phyloP scores from a whole-genome alignment of 177 flowering plant species.

The Vitis hybrid region DNA sequence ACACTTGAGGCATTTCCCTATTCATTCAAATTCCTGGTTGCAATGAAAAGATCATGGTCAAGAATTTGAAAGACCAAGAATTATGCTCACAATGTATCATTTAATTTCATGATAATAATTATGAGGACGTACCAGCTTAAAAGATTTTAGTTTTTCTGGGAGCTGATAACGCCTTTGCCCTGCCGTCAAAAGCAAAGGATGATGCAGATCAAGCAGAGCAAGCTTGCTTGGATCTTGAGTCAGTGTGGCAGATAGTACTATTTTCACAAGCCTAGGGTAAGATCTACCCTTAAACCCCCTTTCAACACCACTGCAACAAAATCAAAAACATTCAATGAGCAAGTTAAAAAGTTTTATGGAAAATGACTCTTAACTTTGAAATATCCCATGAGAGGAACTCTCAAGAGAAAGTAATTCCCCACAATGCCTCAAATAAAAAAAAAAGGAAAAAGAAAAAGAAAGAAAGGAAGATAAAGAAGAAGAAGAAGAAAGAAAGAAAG shows the following conservation, averaged over 20 bases:
- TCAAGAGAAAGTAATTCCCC: too few relatives aligned
- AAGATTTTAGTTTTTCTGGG: constrained; percentile 74
- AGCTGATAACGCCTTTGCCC: constrained; percentile 71
- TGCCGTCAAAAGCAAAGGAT: constrained; percentile 76
- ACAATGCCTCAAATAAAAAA: not conserved
- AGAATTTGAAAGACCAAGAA: not conserved
- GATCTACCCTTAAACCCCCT: constrained; percentile 78
- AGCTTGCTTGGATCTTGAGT: constrained; percentile 95
- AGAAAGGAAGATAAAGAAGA: too few relatives aligned
- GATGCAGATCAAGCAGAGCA: constrained; percentile 84
- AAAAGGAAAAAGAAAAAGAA: not conserved
- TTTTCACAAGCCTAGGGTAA: constrained; percentile 77
- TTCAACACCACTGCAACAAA: constrained; percentile 72
- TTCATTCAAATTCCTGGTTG: too few relatives aligned
- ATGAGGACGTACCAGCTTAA: constrained; percentile 56
- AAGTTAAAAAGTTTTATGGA: not conserved
- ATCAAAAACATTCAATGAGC: constrained; percentile 4
- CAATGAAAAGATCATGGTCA: too few relatives aligned
- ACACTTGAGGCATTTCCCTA: too few relatives aligned
- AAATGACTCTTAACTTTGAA: not conserved
- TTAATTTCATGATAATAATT: not conserved
- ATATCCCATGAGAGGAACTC: not conserved
- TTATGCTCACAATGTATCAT: not conserved
- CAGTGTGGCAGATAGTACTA: constrained; percentile 88
- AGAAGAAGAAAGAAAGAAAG: too few relatives aligned